Percentiles rank a stretch among this genome's conserved stretches.
phyloP scores from a whole-genome alignment of 2,329 filamentous ascomycete species.

The Ascocoryne sarcoides region DNA sequence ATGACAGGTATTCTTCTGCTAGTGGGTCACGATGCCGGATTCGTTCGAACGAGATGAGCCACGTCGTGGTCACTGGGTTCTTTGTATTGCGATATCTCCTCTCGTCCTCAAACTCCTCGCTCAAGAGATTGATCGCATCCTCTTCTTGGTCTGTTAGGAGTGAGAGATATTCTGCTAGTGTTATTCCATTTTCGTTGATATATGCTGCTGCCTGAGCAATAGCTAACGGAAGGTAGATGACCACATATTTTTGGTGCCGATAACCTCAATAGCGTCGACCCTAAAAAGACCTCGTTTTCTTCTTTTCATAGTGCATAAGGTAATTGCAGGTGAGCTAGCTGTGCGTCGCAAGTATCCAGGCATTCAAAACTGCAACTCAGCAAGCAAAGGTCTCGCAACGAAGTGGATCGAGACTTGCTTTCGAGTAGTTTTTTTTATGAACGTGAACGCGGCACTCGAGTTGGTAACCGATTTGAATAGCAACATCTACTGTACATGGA shows the following conservation, averaged over 20 bases:
- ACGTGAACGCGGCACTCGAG: too few relatives aligned
- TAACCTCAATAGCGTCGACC: too few relatives aligned
- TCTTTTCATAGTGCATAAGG: too few relatives aligned
- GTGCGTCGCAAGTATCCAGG: too few relatives aligned
- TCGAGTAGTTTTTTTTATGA: too few relatives aligned
- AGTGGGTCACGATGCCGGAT: constrained; percentile 24
- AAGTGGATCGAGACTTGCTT: too few relatives aligned
- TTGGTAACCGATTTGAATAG: too few relatives aligned
- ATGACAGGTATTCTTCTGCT: constrained; percentile 32
- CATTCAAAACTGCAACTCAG: too few relatives aligned
- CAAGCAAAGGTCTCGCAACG: too few relatives aligned
- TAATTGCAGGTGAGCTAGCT: too few relatives aligned
- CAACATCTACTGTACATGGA: too few relatives aligned
- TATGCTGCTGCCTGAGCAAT: constrained; percentile 30
- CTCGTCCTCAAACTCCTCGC: constrained; percentile 29
- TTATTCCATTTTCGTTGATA: constrained; percentile 28
- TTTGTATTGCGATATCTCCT: constrained; percentile 26
- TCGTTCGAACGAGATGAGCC: constrained; percentile 33
- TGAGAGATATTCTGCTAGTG: constrained; percentile 28
- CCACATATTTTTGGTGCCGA: constrained; percentile 19
- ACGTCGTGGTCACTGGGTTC: constrained; percentile 26
- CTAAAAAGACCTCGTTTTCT: too few relatives aligned
- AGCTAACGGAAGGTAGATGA: constrained; percentile 33
- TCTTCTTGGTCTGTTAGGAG: constrained; percentile 28
- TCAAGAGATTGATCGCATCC: constrained; percentile 28